Percentiles rank a stretch among this genome's conserved stretches.
Evolutionary conservation across 345 rosid genomes (phyloP).

Genomic region (Populus ilicifolia): DNA sequence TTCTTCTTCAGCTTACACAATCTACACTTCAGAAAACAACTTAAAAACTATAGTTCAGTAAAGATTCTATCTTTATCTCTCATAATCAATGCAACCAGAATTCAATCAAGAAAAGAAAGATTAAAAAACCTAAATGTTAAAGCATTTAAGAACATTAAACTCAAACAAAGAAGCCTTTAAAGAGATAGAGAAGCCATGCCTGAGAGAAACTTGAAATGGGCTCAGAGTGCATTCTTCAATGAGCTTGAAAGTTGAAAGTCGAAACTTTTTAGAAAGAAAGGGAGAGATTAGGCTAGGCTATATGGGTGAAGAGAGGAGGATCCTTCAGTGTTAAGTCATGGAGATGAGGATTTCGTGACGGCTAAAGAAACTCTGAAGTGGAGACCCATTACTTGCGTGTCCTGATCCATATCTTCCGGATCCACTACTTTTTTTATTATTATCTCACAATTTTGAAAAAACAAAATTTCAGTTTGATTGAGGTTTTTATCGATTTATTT

Average conservation of each 20-base stretch:
- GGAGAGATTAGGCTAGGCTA: not conserved
- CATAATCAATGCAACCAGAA: too few relatives aligned
- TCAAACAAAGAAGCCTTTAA: not conserved
- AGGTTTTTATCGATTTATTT: too few relatives aligned
- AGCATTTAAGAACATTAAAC: not conserved
- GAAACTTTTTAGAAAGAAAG: not conserved
- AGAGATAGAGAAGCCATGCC: constrained; percentile 10
- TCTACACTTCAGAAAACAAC: not conserved
- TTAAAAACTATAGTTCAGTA: not conserved
- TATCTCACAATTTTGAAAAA: not conserved
- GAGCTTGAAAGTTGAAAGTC: not conserved
- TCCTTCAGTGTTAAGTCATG: not conserved
- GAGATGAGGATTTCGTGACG: not conserved
- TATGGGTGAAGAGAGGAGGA: not conserved
- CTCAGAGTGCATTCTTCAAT: not conserved
- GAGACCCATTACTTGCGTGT: constrained; percentile 3
- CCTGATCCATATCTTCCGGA: not conserved
- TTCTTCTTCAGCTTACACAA: not conserved
- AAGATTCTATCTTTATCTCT: not conserved
- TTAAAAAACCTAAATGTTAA: too few relatives aligned
- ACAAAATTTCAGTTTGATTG: too few relatives aligned
- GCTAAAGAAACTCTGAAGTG: not conserved
- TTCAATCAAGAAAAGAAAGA: too few relatives aligned
- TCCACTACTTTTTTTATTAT: not conserved
- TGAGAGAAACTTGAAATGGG: constrained; percentile 3